Evolutionary conservation across 164 flowering plant genomes (phyloP).

Genomic region (Nymphaea thermarum): DNA sequence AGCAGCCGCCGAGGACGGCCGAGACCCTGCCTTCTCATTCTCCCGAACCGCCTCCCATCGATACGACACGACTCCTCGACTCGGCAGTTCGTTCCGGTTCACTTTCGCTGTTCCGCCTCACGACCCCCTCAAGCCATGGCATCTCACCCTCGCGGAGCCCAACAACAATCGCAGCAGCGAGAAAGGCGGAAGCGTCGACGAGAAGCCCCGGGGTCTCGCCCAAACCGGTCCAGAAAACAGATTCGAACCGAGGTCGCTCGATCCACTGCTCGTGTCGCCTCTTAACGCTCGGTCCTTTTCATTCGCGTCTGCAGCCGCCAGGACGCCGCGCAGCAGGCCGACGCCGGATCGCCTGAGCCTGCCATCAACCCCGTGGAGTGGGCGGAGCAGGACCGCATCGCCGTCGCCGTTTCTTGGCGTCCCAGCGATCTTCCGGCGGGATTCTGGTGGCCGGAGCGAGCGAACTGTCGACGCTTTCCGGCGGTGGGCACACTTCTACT

Average conservation of each 20-base stretch:
- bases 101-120: constrained; percentile 73
- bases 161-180: constrained; percentile 28
- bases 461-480: constrained; percentile 52
- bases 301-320: constrained; percentile 74
- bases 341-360: constrained; percentile 14
- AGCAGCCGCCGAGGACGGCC: constrained; percentile 63
- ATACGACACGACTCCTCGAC: constrained; percentile 46
- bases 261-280: constrained; percentile 74
- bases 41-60: constrained; percentile 74
- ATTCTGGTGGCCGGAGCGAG: constrained; percentile 25
- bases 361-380: constrained; percentile 47
- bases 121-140: constrained; percentile 95
- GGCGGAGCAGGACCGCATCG: neutral
- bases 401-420: neutral
- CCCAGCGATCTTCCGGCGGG: constrained; percentile 36
- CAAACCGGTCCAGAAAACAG: neutral
- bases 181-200: constrained; percentile 31
- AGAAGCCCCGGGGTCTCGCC: constrained; percentile 13
- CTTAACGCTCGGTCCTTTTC: constrained; percentile 84
- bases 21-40: constrained; percentile 41
- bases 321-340: constrained; percentile 26
- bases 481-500: constrained; percentile 53
- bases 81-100: constrained; percentile 84
- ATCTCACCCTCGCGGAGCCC: constrained; percentile 52
- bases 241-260: constrained; percentile 18